Percentiles rank a stretch among this genome's conserved stretches.
These are phyloP conservation scores for Collybia sp. DNA, from an alignment of 768 basidiomycete genomes.

Conservation along the genomic window DNA sequence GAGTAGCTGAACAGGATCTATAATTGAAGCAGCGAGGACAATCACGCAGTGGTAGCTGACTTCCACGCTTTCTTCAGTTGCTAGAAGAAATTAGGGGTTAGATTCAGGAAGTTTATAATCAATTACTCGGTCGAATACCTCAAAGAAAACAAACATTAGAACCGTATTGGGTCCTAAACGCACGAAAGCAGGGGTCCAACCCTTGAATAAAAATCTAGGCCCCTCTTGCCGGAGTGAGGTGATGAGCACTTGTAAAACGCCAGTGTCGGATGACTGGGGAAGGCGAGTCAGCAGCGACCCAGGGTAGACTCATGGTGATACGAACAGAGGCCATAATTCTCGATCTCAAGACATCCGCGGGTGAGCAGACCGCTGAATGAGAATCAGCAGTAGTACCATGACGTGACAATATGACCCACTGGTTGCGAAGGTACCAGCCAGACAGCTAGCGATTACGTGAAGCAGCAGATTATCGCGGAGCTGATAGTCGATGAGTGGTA, in stretches of 20 bases:
- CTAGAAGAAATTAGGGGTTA: conserved; percentile 29
- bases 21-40: background rate
- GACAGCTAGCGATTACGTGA: conserved; percentile 62
- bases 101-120: background rate
- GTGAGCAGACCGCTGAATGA: conserved; percentile 65
- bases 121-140: conserved; percentile 37
- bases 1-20: background rate
- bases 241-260: conserved; percentile 46
- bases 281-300: conserved; percentile 3
- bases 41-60: conserved; percentile 2
- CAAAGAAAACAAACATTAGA: conserved; percentile 81
- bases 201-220: conserved; percentile 75
- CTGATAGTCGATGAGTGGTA: conserved; percentile 56
- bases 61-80: conserved; percentile 71
- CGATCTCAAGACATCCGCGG: conserved; percentile 72
- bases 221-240: conserved; percentile 71
- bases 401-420: conserved; percentile 38
- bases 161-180: conserved; percentile 82
- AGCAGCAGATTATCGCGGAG: conserved; percentile 61
- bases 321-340: conserved; percentile 74
- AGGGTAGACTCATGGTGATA: conserved; percentile 2
- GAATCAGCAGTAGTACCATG: conserved; percentile 1
- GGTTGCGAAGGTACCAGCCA: conserved; percentile 74
- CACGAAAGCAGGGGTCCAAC: conserved; percentile 87
- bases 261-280: conserved; percentile 44